These are phyloP conservation scores for Cystobasidium ongulense DNA, from an alignment of 768 basidiomycete genomes.

Conservation along the genomic window DNA sequence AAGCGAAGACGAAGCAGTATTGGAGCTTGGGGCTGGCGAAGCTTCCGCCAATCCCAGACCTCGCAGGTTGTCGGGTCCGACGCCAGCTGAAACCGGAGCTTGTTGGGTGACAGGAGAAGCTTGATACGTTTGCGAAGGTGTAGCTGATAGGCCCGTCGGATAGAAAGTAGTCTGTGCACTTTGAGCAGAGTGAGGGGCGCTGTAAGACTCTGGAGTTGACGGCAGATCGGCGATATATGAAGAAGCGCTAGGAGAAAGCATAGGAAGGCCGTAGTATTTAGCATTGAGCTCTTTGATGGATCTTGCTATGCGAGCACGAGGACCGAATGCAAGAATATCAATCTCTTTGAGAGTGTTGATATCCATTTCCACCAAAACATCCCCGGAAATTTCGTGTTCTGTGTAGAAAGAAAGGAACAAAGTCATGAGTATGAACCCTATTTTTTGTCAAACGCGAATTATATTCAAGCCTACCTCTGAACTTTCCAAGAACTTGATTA, in stretches of 20 bases:
- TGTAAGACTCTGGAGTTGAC: neutral
- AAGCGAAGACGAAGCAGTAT: neutral
- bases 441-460: neutral
- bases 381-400: constrained; percentile 99
- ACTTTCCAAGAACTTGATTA: constrained; percentile 69
- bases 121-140: neutral
- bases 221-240: neutral
- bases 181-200: neutral
- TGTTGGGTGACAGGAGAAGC: neutral
- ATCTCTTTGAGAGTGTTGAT: constrained; percentile 89
- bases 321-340: constrained; percentile 87
- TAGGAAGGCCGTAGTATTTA: neutral
- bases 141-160: neutral
- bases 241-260: constrained; percentile 15
- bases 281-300: constrained; percentile 69
- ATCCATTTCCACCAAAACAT: constrained; percentile 90
- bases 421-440: neutral
- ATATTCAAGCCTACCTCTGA: constrained; percentile 64
- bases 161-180: neutral
- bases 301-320: constrained; percentile 83
- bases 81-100: neutral
- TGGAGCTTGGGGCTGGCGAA: neutral
- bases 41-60: neutral
- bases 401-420: neutral
- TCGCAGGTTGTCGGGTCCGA: neutral